These are phyloP conservation scores for Aphanomyces cochlioides DNA, from an alignment of 352 stramenopile genomes.

Conservation along the genomic window DNA sequence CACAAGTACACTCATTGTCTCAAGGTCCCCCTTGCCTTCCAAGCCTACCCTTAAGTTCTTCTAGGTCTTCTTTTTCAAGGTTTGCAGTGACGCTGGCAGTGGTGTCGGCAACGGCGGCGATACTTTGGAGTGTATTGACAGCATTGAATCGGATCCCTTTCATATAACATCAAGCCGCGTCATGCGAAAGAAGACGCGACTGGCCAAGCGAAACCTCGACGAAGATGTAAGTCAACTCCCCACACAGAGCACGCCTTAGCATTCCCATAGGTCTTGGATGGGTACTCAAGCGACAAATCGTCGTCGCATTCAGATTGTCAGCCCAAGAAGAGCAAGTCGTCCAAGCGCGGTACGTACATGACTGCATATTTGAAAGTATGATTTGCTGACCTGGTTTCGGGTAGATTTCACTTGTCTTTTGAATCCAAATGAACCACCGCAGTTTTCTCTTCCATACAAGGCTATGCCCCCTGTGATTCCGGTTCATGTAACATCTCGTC, in stretches of 20 bases:
- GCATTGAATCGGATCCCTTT: conserved; percentile 15
- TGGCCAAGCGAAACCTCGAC: conserved; percentile 9
- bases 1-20: conserved; percentile 29
- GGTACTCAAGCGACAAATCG: conserved; percentile 14
- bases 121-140: conserved; percentile 24
- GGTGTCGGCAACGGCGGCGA: not conserved
- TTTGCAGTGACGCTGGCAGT: too few relatives aligned
- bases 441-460: not conserved
- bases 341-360: conserved; percentile 1
- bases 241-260: not conserved
- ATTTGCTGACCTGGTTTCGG: not conserved
- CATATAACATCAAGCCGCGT: conserved; percentile 25
- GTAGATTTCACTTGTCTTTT: conserved; percentile 25
- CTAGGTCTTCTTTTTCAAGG: conserved; percentile 29
- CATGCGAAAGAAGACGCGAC: conserved; percentile 26
- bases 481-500: not conserved
- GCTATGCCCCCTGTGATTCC: conserved; percentile 4
- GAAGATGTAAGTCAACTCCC: not conserved
- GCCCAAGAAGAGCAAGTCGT: not conserved
- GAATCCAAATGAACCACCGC: conserved; percentile 24
- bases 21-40: conserved; percentile 14
- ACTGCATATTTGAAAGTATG: not conserved
- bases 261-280: not conserved
- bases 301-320: conserved; percentile 8
- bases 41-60: not conserved